These are phyloP conservation scores for Durusdinium trenchii DNA, from an alignment of 73 alveolate species.

Conservation along the genomic window DNA sequence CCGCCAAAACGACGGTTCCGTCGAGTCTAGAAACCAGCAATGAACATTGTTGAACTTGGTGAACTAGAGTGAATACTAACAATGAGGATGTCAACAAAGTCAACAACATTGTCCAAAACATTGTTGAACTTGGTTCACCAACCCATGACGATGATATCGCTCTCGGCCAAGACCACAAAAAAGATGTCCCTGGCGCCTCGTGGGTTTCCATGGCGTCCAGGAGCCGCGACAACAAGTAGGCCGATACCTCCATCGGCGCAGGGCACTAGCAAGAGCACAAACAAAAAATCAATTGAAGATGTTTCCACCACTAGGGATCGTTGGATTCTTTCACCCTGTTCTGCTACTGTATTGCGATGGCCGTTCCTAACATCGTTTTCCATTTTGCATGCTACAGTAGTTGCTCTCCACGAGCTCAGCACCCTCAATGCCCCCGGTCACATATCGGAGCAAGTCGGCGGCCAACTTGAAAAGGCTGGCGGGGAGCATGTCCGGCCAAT, in stretches of 20 bases:
- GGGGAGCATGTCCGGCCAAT: constrained; percentile 54
- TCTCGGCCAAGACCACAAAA: not conserved
- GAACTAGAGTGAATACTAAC: no score
- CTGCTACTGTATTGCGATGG: not conserved
- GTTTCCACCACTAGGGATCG: not conserved
- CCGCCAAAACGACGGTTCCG: no score
- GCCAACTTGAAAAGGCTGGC: constrained; percentile 73
- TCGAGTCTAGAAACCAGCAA: no score
- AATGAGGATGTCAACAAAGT: no score
- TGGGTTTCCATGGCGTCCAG: constrained; percentile 28
- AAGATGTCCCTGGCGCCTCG: not conserved
- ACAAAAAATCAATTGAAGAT: not conserved
- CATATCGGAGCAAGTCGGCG: constrained; percentile 82
- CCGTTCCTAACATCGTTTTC: no score
- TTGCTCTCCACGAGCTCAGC: no score
- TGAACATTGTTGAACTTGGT: no score
- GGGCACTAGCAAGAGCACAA: not conserved
- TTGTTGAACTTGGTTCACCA: no score
- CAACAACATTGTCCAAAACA: no score
- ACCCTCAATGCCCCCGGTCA: not conserved
- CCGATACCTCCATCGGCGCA: constrained; percentile 14
- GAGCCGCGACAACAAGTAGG: not conserved
- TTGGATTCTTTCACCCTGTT: not conserved
- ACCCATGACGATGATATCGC: not conserved
- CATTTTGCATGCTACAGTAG: no score